Percentiles rank a stretch among this genome's conserved stretches.
phyloP scores from a whole-genome alignment of 257 asterid species.

The Solanum paucissectum region DNA sequence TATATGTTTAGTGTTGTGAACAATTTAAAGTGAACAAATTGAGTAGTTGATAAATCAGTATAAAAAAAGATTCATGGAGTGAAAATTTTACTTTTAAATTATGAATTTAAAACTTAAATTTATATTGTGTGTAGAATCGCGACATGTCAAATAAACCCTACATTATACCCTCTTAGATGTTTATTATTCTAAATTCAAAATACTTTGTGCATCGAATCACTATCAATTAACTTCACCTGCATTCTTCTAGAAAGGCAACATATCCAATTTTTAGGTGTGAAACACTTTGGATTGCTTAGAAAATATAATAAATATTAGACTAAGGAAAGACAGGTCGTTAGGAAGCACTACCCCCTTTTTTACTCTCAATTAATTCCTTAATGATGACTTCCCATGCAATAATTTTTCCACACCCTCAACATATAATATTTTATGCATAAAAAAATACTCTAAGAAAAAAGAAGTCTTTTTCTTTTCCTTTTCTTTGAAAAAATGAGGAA shows the following conservation, averaged over 20 bases:
- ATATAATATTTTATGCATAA: neutral
- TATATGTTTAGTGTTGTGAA: too few species aligned
- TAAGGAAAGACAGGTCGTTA: neutral
- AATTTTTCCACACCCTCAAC: neutral
- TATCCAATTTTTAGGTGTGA: neutral
- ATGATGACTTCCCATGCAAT: neutral
- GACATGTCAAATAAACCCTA: too few species aligned
- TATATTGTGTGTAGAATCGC: neutral
- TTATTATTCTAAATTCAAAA: neutral
- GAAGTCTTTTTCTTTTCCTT: neutral
- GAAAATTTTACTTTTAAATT: neutral
- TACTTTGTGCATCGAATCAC: neutral
- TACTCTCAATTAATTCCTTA: neutral
- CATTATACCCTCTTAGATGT: neutral
- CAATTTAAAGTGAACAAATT: too few species aligned
- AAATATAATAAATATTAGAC: neutral
- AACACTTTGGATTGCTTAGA: neutral
- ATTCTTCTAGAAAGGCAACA: neutral
- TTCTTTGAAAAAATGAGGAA: neutral
- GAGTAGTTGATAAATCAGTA: neutral
- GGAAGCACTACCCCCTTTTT: neutral
- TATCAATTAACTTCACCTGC: neutral
- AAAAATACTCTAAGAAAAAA: neutral
- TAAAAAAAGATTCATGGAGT: neutral
- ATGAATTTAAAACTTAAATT: neutral